Evolutionary conservation across 208 protist genomes (phyloP).

Genomic region (Acanthamoeba lenticulata): DNA sequence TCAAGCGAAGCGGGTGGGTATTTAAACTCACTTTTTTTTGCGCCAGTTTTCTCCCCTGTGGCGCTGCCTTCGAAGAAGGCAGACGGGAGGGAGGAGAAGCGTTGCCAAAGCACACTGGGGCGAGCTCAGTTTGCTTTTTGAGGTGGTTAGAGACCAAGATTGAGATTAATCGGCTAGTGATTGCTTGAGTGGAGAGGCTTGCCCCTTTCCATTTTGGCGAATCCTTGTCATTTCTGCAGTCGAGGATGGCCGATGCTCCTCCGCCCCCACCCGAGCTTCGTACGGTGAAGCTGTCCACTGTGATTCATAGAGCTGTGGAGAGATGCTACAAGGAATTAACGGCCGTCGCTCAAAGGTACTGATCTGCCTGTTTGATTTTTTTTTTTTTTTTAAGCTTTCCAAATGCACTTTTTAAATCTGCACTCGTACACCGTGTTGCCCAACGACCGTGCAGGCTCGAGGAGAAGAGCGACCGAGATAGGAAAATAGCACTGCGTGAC

Average conservation of each 20-base stretch:
- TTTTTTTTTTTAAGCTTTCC: background rate
- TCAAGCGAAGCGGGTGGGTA: background rate
- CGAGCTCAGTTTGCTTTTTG: background rate
- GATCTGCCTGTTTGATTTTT: background rate
- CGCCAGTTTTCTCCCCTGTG: background rate
- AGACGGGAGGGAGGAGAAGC: background rate
- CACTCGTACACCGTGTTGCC: background rate
- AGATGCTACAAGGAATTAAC: slow-evolving; percentile 73
- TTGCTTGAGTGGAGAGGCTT: too few species aligned
- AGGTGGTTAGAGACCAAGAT: background rate
- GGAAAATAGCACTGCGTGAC: slow-evolving; percentile 70
- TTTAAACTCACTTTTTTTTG: background rate
- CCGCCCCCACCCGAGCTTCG: slow-evolving; percentile 49
- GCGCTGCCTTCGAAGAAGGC: background rate
- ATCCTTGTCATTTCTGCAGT: background rate
- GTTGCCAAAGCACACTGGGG: background rate
- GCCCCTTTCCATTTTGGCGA: too few species aligned
- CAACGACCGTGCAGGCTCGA: background rate
- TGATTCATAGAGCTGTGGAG: slow-evolving; percentile 76
- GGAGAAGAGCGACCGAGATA: slow-evolving; percentile 61
- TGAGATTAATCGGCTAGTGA: too few species aligned
- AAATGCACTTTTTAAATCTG: too few species aligned
- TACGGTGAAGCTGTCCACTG: slow-evolving; percentile 71
- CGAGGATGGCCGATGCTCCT: slow-evolving; percentile 12
- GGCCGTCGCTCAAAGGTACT: slow-evolving; percentile 13